phyloP scores from a whole-genome alignment of 176 grass and related monocot genomes.

The Saccharum officinarum region DNA sequence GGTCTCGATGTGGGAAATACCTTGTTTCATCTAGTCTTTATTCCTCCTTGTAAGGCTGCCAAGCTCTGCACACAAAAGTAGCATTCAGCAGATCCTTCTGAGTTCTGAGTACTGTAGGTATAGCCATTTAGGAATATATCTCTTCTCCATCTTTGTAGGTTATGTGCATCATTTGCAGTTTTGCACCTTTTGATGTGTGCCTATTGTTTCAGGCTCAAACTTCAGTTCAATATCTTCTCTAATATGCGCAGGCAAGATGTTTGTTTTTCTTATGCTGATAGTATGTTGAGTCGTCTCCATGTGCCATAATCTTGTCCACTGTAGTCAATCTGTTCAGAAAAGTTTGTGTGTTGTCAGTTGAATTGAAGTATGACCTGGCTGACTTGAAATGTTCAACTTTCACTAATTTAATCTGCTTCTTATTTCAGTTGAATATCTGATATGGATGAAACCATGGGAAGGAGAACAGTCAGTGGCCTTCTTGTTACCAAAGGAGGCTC shows the following conservation, averaged over 20 bases:
- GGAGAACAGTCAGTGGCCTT: conserved; percentile 68
- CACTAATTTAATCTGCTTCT: conserved; percentile 11
- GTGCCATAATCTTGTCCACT: neutral
- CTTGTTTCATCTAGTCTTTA: neutral
- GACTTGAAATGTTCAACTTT: neutral
- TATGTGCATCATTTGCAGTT: neutral
- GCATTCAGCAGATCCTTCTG: neutral
- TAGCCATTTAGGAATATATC: neutral
- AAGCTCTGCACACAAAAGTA: neutral
- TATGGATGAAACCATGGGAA: conserved; percentile 71
- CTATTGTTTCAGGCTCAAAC: conserved; percentile 3
- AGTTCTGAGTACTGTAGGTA: neutral
- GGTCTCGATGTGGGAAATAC: neutral
- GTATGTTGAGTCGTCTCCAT: neutral
- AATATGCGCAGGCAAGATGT: neutral
- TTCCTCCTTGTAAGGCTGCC: neutral
- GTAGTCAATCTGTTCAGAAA: neutral
- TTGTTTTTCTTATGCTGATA: conserved; percentile 5
- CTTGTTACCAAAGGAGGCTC: conserved; percentile 67
- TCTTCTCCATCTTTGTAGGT: neutral
- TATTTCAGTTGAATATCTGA: conserved; percentile 36
- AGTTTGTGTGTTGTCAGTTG: neutral
- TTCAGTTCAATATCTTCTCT: neutral
- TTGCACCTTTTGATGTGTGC: neutral
- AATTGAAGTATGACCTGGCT: conserved; percentile 10